Evolutionary conservation across 345 rosid genomes (phyloP).

Genomic region (Isatis tinctoria): DNA sequence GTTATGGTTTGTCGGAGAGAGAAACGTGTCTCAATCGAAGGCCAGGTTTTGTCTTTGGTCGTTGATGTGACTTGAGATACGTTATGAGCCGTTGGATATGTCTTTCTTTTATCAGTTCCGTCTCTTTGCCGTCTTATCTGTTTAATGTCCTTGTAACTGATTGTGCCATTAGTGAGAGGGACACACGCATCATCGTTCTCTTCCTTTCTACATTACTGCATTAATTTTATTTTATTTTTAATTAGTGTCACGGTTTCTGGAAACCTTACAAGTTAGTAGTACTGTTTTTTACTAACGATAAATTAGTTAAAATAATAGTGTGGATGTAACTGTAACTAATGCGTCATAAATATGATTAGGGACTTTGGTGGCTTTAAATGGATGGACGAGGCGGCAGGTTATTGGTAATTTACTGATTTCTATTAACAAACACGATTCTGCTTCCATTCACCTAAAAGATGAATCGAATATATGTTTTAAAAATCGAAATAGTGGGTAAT

Average conservation of each 20-base stretch:
- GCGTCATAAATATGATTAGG: neutral
- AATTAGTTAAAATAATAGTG: neutral
- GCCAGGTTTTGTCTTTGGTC: neutral
- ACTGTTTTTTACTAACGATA: neutral
- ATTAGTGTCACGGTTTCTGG: neutral
- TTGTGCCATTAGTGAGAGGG: neutral
- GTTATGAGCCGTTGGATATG: conserved; percentile 27
- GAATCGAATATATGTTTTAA: too few species aligned
- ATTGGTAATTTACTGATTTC: too few species aligned
- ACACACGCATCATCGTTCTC: neutral
- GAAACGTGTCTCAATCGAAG: conserved; percentile 25
- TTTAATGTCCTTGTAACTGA: neutral
- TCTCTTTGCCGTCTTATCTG: conserved; percentile 26
- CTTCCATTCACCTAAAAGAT: too few species aligned
- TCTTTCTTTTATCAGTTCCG: conserved; percentile 3
- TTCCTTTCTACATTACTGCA: neutral
- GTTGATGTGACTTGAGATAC: conserved; percentile 16
- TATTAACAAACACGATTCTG: too few species aligned
- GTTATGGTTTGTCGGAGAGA: conserved; percentile 31
- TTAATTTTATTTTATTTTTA: neutral
- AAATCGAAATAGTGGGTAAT: too few species aligned
- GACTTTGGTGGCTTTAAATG: neutral
- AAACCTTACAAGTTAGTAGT: neutral
- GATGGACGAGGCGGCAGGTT: neutral
- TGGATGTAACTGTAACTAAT: neutral